Evolutionary conservation across 768 basidiomycete genomes (phyloP), one percentile per base, ranked within the genome.

Genomic region (Suillus discolor): DNA sequence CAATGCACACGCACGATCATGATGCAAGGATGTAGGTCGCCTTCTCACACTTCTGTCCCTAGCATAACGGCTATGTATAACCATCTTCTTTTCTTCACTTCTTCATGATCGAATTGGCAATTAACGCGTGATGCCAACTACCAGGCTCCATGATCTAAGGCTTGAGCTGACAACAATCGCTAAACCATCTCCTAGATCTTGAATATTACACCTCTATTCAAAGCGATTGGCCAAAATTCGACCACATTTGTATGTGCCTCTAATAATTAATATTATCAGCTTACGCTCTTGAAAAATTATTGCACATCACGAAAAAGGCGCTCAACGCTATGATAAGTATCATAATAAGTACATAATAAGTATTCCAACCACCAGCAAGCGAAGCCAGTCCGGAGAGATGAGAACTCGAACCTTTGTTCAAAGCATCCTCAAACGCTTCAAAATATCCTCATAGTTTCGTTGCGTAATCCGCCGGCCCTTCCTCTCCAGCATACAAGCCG

Each of bases 401-500:
- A 18, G 13, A 23, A 25, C 49, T 57, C n/a, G 4, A n/a, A 12
- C 34, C 25, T 44, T 47, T 66, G 23, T 7, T 51, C 51, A 71
- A 12, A 83, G 71, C 11, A 73, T 67, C 41, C 83, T 71, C 18
- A 84, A 70, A 18, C 73, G 74, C 55, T 73, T 68, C 9, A 83
- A 67, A 39, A 84, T 67, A 23, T 72, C 68, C 3, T 73, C 54
- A 60, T 78, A 81, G 66, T 81, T 72, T 6, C 75, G 57, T 65
- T 80, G 79, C 54, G 76, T 78, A 72, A 74, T 77, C 12, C 81
- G 73, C 57, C 65, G 69, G 11, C 79, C 79, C 23, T 74, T 77
- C 67, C 77, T 77, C 69, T 84, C 83, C 36, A 74, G 72, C 9
- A 79, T 49, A 82, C 83, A 84, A 53, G 77, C 76, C 49, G 71